A percentile compares a stretch with the other conserved stretches of the same genome.
Conservation (phyloP, 306 rosid genomes). For the Cucurbita moschata region DNA sequence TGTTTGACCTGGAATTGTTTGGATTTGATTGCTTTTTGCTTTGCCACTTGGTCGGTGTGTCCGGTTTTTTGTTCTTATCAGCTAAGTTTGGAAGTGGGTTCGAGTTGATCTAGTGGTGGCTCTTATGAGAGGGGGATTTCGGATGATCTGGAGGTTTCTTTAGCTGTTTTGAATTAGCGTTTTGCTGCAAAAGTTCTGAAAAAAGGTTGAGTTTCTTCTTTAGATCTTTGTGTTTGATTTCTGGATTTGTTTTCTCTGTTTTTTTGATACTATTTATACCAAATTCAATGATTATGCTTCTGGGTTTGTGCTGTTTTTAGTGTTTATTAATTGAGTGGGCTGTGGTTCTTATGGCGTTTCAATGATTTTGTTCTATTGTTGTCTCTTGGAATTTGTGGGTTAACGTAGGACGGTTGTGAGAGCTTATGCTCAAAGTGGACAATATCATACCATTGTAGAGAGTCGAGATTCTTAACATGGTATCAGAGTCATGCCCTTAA, state of each 20-base stretch:
- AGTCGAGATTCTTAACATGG: too few species aligned
- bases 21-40: neutral
- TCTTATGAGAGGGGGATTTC: neutral
- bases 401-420: neutral
- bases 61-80: neutral
- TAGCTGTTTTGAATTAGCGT: constrained; percentile 16
- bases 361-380: constrained; percentile 30
- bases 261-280: neutral
- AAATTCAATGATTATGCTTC: constrained; percentile 13
- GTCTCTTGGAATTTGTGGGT: constrained; percentile 3
- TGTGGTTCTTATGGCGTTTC: constrained; percentile 8
- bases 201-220: constrained; percentile 26
- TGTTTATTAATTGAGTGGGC: neutral
- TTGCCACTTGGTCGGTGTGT: neutral
- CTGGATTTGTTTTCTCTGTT: constrained; percentile 1
- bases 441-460: too few species aligned
- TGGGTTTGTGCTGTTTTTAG: neutral
- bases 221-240: neutral
- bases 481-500: too few species aligned
- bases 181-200: constrained; percentile 17
- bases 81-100: neutral
- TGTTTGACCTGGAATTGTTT: constrained; percentile 19
- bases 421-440: neutral
- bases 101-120: neutral
- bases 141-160: constrained; percentile 18